Conservation (phyloP, 1,284 basidiomycete genomes). For the Pterula multifida region DNA sequence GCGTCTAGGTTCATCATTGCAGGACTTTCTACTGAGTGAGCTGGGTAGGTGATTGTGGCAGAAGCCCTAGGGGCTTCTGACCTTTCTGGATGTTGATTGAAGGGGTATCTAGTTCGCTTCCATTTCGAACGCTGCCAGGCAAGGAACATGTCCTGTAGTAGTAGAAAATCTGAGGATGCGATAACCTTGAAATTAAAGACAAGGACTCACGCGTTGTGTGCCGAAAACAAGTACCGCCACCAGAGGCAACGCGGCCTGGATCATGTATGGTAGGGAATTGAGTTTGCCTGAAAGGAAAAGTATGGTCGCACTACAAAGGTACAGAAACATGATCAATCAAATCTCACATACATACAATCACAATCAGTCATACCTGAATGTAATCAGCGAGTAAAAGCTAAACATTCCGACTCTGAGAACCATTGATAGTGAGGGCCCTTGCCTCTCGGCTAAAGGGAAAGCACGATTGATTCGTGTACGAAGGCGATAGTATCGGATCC, state of each 20-base stretch:
- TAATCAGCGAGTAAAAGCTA: constrained; percentile 9
- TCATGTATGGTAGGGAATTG: constrained; percentile 30
- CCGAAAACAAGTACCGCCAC: constrained; percentile 33
- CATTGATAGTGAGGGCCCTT: constrained; percentile 13
- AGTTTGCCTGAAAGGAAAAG: constrained; percentile 24
- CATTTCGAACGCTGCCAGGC: background rate
- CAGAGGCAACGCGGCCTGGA: constrained; percentile 38
- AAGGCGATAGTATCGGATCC: constrained; percentile 20
- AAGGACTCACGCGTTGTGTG: constrained; percentile 25
- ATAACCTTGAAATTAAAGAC: background rate
- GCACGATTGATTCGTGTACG: constrained; percentile 21
- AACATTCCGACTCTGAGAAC: constrained; percentile 9
- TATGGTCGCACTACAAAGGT: constrained; percentile 22
- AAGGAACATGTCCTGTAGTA: background rate
- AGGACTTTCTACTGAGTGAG: too few species aligned
- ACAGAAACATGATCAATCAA: constrained; percentile 4
- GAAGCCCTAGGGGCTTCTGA: background rate
- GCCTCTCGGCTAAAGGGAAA: constrained; percentile 22
- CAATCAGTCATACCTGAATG: constrained; percentile 14
- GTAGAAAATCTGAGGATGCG: background rate
- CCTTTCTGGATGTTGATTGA: background rate
- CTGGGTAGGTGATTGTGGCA: background rate
- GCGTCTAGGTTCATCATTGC: too few species aligned
- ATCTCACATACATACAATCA: too few species aligned
- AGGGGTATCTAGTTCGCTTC: background rate